Percentiles rank a stretch among this genome's conserved stretches.
Evolutionary conservation across 495 filamentous ascomycete species (phyloP).

Genomic region (Oleoguttula mirabilis): DNA sequence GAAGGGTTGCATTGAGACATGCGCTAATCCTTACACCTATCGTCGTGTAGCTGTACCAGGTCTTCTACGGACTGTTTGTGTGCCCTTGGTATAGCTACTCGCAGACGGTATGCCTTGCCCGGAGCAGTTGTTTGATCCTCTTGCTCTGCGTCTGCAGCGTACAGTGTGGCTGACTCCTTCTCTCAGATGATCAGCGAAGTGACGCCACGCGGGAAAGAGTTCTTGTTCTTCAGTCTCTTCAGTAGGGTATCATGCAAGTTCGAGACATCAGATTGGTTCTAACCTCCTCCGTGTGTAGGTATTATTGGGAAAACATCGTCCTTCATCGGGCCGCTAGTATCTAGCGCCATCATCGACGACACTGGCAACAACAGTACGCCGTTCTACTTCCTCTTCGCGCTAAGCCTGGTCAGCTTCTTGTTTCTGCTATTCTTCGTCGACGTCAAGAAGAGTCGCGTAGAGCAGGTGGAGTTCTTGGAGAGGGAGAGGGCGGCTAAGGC

Average conservation of each 20-base stretch:
- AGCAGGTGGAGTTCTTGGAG: conserved; percentile 43
- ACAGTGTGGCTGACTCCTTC: not conserved
- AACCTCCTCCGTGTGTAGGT: no score
- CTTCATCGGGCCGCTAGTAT: conserved; percentile 54
- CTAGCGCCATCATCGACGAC: conserved; percentile 54
- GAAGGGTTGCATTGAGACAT: not conserved
- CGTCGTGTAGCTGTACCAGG: conserved; percentile 39
- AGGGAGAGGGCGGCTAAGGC: conserved; percentile 29
- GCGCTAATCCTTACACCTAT: not conserved
- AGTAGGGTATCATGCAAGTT: no score
- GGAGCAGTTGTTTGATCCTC: not conserved
- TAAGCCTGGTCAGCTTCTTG: conserved; percentile 43
- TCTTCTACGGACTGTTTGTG: conserved; percentile 51
- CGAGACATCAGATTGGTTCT: no score
- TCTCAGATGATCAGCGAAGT: conserved; percentile 54
- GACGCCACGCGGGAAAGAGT: conserved; percentile 51
- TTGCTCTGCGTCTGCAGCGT: not conserved
- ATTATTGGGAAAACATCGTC: conserved; percentile 53
- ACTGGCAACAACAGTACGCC: conserved; percentile 41
- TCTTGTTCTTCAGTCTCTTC: conserved; percentile 56
- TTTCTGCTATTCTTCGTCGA: conserved; percentile 43
- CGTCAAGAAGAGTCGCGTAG: conserved; percentile 44
- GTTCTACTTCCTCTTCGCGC: conserved; percentile 51
- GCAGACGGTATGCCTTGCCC: conserved; percentile 33
- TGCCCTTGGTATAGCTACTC: conserved; percentile 60